Evolutionary conservation across 106 monocot genomes (phyloP), one percentile per base, ranked within the genome.

Genomic region (Apostasia shenzhenica): DNA sequence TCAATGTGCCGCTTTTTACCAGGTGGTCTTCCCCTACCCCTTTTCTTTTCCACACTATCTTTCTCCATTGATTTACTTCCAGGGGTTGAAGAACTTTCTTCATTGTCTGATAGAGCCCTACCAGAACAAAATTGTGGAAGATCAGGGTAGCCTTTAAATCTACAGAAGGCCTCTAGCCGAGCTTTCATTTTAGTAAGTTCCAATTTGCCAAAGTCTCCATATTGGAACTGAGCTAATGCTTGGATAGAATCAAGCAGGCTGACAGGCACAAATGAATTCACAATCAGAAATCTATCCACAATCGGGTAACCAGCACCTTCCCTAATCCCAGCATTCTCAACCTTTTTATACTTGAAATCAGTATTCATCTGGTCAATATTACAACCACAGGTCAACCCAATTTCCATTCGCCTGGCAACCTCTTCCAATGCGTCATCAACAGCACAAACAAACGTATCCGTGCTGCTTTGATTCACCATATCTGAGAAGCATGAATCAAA

Each of bases 311-410:
- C 45, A 46, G 81, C 73, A 44, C 72, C 81, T 55, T 81, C 73
- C 12, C 50, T 50, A 66, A 91, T 73, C 5, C 91, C 94, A 52
- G 88, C 81, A 77, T 88, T 91, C 52, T 86, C 88, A 76, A 86
- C 48, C 52, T 60, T 57, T 45, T 76, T 64, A 54, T 57, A 9
- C 66, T 74, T 91, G 3, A 83, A 55, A 48, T 55, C 43, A 55
- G 58, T 63, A 65, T 63, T 52, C 14, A 59, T 53, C 40, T 60
- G 63, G 73, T 70, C 73, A 48, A 53, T 57, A 52, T 70, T 48
- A 66, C 88, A 91, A 51, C 8, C 6, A 59, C 88, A 95, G 8
- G 78, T 67, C 81, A 88, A 57, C 3, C 79, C 83, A 67, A 78
- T 37, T 66, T 74, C 79, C 38, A 86, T 69, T 39, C 83, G 83